These are phyloP conservation scores for Leishmania aethiopica DNA, from an alignment of 208 protist genomes.

Conservation along the genomic window DNA sequence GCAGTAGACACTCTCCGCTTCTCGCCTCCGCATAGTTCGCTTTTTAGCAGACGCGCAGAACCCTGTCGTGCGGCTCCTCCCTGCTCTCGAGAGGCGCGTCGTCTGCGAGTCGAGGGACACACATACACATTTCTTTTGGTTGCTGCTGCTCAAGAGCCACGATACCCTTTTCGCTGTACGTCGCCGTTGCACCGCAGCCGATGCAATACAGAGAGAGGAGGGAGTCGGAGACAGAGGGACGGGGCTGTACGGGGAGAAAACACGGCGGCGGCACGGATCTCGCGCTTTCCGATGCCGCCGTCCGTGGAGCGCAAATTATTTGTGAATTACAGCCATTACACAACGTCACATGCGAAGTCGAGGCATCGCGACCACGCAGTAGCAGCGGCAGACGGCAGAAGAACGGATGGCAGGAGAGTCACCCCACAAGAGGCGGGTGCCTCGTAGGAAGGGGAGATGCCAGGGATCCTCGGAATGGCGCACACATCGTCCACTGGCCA, in stretches of 20 bases:
- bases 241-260: background rate
- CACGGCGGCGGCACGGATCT: background rate
- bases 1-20: background rate
- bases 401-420: background rate
- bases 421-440: background rate
- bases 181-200: background rate
- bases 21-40: background rate
- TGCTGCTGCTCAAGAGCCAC: background rate
- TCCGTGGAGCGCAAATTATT: background rate
- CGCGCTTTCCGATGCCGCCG: background rate
- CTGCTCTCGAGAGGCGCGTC: too few species aligned
- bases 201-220: conserved; percentile 1
- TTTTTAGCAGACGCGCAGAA: background rate
- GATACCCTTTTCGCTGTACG: background rate
- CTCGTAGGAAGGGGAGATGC: background rate
- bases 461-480: background rate
- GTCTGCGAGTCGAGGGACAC: background rate
- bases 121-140: background rate
- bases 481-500: background rate
- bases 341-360: background rate
- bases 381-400: conserved; percentile 2
- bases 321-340: background rate
- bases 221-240: background rate
- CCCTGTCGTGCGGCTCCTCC: background rate
- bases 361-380: background rate